These are phyloP conservation scores for Podila clonocystis DNA, from an alignment of 192 early-diverging fungal genomes.

Conservation along the genomic window DNA sequence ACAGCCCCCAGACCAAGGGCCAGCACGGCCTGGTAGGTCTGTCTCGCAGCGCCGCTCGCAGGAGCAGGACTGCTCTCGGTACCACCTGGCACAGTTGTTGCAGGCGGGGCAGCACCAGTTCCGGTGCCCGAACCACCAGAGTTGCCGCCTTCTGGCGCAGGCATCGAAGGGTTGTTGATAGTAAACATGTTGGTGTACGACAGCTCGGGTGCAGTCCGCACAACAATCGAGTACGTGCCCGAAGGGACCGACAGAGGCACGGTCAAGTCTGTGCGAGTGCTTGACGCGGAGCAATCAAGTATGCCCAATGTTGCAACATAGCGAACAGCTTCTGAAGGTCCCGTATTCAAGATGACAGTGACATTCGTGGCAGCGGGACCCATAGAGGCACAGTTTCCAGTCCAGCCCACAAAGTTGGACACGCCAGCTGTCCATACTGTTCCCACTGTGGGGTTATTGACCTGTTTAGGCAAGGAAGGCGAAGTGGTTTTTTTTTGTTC, in stretches of 20 bases:
- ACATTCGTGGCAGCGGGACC: constrained; percentile 40
- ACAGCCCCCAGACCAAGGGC: constrained; percentile 6
- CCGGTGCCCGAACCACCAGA: neutral
- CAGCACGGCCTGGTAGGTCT: neutral
- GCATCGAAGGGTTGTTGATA: constrained; percentile 41
- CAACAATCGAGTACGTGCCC: constrained; percentile 45
- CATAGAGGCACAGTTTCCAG: constrained; percentile 50
- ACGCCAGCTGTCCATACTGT: constrained; percentile 48
- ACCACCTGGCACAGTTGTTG: neutral
- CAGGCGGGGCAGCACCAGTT: constrained; percentile 1
- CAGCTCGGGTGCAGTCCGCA: constrained; percentile 39
- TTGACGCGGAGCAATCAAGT: constrained; percentile 37
- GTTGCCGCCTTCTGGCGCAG: constrained; percentile 3
- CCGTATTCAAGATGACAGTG: constrained; percentile 46
- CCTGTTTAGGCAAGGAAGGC: constrained; percentile 1
- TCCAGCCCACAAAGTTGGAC: constrained; percentile 52
- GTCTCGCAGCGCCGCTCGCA: neutral
- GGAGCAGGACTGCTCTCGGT: neutral
- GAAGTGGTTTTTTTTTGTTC: no score
- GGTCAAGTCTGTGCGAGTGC: constrained; percentile 43
- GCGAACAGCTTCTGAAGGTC: constrained; percentile 42
- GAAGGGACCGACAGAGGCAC: constrained; percentile 28
- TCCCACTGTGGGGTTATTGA: constrained; percentile 47
- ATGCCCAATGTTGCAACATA: constrained; percentile 46
- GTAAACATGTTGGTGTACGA: constrained; percentile 53